Conservation (phyloP, 139 green algal species). For the Micractinium sp. region DNA sequence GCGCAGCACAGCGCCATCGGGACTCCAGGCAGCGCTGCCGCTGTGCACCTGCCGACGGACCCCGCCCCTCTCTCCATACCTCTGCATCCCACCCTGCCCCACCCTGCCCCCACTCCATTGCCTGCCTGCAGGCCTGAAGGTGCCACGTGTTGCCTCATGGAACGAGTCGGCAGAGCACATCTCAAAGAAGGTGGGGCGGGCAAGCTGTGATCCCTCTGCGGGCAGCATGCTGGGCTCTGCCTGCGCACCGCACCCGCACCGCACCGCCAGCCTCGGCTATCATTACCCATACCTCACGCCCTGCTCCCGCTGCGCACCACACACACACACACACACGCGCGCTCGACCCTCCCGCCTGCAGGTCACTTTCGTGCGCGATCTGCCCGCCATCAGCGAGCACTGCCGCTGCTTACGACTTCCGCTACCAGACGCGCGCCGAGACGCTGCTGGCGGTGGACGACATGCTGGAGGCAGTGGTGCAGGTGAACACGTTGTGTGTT, state of each 20-base stretch:
- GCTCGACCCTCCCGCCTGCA: too few relatives aligned
- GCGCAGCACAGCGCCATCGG: too few relatives aligned
- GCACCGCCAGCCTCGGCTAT: too few relatives aligned
- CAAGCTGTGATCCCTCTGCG: neutral
- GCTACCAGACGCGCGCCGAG: conserved; percentile 11
- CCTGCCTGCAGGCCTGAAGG: conserved; percentile 16
- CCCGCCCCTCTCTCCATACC: too few relatives aligned
- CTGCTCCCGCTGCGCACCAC: neutral
- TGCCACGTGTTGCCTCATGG: neutral
- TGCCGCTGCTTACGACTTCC: neutral
- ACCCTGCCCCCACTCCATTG: too few relatives aligned
- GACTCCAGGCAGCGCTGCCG: too few relatives aligned
- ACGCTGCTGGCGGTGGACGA: conserved; percentile 22
- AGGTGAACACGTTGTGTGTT: neutral
- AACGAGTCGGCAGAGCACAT: neutral
- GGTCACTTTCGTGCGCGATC: neutral
- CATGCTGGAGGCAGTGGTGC: neutral
- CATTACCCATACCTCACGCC: neutral
- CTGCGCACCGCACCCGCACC: too few relatives aligned
- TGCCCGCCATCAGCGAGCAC: neutral
- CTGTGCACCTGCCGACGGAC: too few relatives aligned
- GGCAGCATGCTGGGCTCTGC: neutral
- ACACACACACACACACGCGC: too few relatives aligned
- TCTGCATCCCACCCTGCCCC: too few relatives aligned
- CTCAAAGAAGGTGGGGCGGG: neutral